These are phyloP conservation scores for Agaricales sp. DNA, from an alignment of 1,284 basidiomycete species.

Conservation along the genomic window DNA sequence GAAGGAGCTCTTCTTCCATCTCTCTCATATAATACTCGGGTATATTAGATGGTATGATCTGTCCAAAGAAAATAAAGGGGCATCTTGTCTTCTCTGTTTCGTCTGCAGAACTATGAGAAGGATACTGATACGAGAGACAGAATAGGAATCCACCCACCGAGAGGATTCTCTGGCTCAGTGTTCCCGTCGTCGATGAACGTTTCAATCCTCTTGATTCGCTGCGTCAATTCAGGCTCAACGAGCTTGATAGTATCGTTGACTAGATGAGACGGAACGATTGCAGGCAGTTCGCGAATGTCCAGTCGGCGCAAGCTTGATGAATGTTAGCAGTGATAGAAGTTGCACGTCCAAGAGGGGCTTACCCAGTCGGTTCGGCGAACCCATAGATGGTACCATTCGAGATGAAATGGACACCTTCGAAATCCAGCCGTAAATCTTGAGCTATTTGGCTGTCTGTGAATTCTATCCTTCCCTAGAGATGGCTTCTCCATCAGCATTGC, in stretches of 20 bases:
- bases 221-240: conserved; percentile 55
- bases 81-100: conserved; percentile 44
- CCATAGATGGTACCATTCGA: conserved; percentile 73
- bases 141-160: conserved; percentile 17
- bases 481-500: too few species aligned
- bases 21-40: conserved; percentile 48
- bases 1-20: conserved; percentile 59
- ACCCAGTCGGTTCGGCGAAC: conserved; percentile 61
- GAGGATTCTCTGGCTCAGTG: conserved; percentile 37
- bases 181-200: conserved; percentile 53
- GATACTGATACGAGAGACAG: neutral
- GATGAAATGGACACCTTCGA: conserved; percentile 73
- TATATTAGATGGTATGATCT: conserved; percentile 43
- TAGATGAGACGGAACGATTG: conserved; percentile 42
- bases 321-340: conserved; percentile 3
- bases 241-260: conserved; percentile 54
- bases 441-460: conserved; percentile 37
- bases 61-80: conserved; percentile 53
- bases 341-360: conserved; percentile 12
- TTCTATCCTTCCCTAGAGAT: conserved; percentile 57
- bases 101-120: conserved; percentile 20
- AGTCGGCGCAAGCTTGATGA: conserved; percentile 33
- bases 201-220: conserved; percentile 48
- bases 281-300: conserved; percentile 60
- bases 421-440: conserved; percentile 55